Evolutionary conservation across 768 basidiomycete species (phyloP), one percentile per base, ranked within the genome.

Genomic region (Podaxis sp.): DNA sequence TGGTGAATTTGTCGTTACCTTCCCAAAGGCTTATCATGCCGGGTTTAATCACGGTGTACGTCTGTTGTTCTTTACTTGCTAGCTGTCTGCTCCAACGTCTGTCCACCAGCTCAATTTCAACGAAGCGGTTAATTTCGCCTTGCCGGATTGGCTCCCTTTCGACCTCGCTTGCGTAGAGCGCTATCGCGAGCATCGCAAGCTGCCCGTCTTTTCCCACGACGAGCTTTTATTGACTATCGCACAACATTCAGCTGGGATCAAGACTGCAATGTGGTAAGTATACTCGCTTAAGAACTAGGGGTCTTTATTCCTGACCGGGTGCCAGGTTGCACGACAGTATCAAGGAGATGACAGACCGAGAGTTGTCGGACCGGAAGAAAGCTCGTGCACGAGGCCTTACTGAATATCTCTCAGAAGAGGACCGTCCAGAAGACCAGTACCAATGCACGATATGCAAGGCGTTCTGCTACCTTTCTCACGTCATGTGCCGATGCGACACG

Each of bases 31-130:
- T 9, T 99, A 97, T 75, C 95, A 98, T 71, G 93, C 94, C 55
- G 95, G 95, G 2, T 98, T 98, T 79, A 98, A 98, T 71, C 97
- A 98, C 72, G 96, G 95, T 55, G 95, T 95, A 76, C 71, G 91
- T 83, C 59, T 46, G 50, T 40, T 54, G 32, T 23, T 37, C 62
- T 44, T 44, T 54, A 11, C 47, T 16, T 44, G 44, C 16, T 38
- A 18, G 13, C 16, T 58, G 56, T 63, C 61, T 62, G 57, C 61
- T 64, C 66, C 66, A 68, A 60, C 63, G 69, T 70, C 53, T 61
- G 55, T 53, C 57, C 62, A 68, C 16, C 68, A 97, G 95, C 77
- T 98, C 68, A 99, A 99, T 76, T 95, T 98, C 79, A 98, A 98
- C 72, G 97, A 98, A 77, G 97, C 96, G 3, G 96, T 98, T 69